A percentile compares a stretch with the other conserved stretches of the same genome.
Conservation (phyloP, 179 eudicot species). For the Patellifolia procumbens region DNA sequence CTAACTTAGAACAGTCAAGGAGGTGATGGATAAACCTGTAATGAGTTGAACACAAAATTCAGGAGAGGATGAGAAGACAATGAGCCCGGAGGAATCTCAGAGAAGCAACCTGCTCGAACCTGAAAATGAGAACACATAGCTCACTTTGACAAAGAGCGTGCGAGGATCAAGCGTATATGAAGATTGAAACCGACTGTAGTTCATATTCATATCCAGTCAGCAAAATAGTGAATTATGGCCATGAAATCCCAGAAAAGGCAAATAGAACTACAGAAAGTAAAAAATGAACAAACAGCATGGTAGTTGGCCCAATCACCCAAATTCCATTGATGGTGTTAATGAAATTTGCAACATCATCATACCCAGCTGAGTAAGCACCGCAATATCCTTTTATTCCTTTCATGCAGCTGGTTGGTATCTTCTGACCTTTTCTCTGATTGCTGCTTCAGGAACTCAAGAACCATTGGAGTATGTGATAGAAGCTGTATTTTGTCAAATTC, state of each 20-base stretch:
- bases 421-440: constrained; percentile 67
- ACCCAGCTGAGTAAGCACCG: constrained; percentile 99
- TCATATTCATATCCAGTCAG: constrained; percentile 4
- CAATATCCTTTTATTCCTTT: constrained; percentile 73
- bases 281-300: not conserved
- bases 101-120: constrained; percentile 97
- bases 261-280: not conserved
- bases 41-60: constrained; percentile 78
- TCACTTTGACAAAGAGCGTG: constrained; percentile 16
- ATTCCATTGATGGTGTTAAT: not conserved
- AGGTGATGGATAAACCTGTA: constrained; percentile 58
- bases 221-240: not conserved
- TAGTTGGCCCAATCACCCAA: not conserved
- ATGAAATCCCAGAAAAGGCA: not conserved
- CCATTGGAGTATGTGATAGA: constrained; percentile 75
- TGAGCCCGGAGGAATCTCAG: constrained; percentile 67
- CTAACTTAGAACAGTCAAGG: not conserved
- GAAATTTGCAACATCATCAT: constrained; percentile 28
- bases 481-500: constrained; percentile 59
- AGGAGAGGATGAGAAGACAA: constrained; percentile 85
- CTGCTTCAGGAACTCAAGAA: constrained; percentile 80
- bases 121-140: constrained; percentile 33
- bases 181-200: not conserved
- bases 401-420: constrained; percentile 58
- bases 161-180: not conserved